Conservation (phyloP, 2,329 filamentous ascomycete genomes). For the Phyllosticta citriasiana region DNA sequence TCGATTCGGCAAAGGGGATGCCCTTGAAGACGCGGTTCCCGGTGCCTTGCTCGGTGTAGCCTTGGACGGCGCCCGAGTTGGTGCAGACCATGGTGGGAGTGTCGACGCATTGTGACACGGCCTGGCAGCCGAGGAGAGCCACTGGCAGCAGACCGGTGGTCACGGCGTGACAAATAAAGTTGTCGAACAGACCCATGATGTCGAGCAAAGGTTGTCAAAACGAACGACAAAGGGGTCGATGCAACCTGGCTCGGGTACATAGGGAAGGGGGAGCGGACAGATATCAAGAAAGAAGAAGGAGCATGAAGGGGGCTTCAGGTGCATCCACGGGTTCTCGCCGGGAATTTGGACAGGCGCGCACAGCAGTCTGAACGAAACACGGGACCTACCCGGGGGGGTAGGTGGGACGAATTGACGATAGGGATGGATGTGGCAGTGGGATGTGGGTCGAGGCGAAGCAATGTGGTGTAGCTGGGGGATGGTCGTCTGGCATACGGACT, state of each 20-base stretch:
- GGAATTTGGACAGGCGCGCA: background rate
- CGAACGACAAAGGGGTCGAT: background rate
- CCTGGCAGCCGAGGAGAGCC: background rate
- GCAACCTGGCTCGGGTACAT: background rate
- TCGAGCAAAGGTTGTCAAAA: background rate
- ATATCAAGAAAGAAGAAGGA: background rate
- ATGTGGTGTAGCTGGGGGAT: background rate
- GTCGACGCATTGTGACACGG: background rate
- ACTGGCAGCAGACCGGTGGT: background rate
- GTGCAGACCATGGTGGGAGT: background rate
- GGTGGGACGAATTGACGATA: background rate
- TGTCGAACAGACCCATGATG: background rate
- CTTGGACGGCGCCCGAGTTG: constrained; percentile 4
- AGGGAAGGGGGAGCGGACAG: background rate
- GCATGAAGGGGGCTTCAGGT: background rate
- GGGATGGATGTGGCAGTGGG: background rate
- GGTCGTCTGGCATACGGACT: background rate
- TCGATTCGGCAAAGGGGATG: constrained; percentile 9
- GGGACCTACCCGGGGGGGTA: background rate
- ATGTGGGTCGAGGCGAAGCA: background rate
- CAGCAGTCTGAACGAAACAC: background rate
- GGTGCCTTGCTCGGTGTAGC: constrained; percentile 2
- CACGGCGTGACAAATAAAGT: background rate
- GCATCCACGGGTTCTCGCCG: background rate
- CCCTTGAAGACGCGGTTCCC: constrained; percentile 9